These are phyloP conservation scores for Leccinum olivaceopallidum DNA, from an alignment of 768 basidiomycete species.

Conservation along the genomic window DNA sequence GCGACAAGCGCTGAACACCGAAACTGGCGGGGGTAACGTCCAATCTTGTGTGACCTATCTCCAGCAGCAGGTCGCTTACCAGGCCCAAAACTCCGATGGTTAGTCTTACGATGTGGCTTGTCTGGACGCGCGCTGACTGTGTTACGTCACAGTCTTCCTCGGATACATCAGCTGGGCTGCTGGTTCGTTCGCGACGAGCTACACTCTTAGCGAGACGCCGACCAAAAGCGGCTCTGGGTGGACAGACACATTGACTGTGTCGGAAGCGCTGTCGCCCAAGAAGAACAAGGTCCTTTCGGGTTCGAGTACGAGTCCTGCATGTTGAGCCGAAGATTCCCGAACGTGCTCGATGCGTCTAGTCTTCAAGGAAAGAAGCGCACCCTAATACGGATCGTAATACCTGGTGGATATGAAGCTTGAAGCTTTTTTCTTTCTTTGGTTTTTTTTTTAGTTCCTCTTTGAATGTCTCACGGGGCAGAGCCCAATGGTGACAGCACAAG, in stretches of 20 bases:
- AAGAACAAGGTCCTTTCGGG: constrained; percentile 9
- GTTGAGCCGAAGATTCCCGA: neutral
- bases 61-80: constrained; percentile 47
- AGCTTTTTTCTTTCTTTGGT: neutral
- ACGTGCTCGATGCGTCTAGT: neutral
- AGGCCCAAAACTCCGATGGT: constrained; percentile 51
- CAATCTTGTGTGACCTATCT: constrained; percentile 46
- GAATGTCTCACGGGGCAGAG: neutral
- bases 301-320: neutral
- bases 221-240: constrained; percentile 32
- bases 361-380: neutral
- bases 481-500: neutral
- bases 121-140: neutral
- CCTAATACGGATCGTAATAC: neutral
- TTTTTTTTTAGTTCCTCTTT: neutral
- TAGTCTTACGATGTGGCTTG: constrained; percentile 5
- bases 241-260: constrained; percentile 37
- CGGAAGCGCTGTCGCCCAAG: constrained; percentile 33
- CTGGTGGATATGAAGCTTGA: neutral
- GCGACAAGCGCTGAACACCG: constrained; percentile 58
- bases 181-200: constrained; percentile 48
- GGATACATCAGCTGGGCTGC: constrained; percentile 62
- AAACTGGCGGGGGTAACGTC: constrained; percentile 59
- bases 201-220: constrained; percentile 38
- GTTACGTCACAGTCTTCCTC: constrained; percentile 39